These are phyloP conservation scores for Elaeis guineensis DNA, from an alignment of 176 grass and related monocot species.

Conservation along the genomic window DNA sequence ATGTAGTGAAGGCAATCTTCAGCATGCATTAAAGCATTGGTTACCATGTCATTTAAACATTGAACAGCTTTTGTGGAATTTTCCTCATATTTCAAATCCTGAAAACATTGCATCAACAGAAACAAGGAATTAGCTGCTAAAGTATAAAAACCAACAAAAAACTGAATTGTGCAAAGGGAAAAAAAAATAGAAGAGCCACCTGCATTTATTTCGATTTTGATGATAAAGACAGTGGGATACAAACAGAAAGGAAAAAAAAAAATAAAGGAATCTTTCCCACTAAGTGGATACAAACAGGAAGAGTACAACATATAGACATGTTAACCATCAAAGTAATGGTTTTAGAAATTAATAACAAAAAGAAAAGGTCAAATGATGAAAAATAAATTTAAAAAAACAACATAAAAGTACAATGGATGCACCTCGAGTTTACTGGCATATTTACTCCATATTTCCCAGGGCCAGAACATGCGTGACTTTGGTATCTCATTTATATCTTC, in stretches of 20 bases:
- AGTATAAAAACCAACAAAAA: too few relatives aligned
- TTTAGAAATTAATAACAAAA: not conserved
- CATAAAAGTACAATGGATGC: constrained; percentile 1
- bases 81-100: constrained; percentile 84
- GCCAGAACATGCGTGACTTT: constrained; percentile 97
- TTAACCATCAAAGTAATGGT: too few relatives aligned
- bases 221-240: too few relatives aligned
- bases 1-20: constrained; percentile 84
- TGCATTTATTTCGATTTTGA: too few relatives aligned
- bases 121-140: not conserved
- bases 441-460: constrained; percentile 94
- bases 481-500: constrained; percentile 98
- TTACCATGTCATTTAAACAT: constrained; percentile 95
- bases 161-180: too few relatives aligned
- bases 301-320: too few relatives aligned
- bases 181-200: too few relatives aligned
- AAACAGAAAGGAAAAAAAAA: too few relatives aligned
- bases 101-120: constrained; percentile 1
- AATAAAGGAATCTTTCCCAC: too few relatives aligned
- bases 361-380: not conserved
- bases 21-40: constrained; percentile 73
- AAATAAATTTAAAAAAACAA: not conserved
- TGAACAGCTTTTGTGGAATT: constrained; percentile 79
- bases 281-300: too few relatives aligned
- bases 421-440: constrained; percentile 93